These are phyloP conservation scores for Croton setiger DNA, from an alignment of 441 rosid species.

Conservation along the genomic window DNA sequence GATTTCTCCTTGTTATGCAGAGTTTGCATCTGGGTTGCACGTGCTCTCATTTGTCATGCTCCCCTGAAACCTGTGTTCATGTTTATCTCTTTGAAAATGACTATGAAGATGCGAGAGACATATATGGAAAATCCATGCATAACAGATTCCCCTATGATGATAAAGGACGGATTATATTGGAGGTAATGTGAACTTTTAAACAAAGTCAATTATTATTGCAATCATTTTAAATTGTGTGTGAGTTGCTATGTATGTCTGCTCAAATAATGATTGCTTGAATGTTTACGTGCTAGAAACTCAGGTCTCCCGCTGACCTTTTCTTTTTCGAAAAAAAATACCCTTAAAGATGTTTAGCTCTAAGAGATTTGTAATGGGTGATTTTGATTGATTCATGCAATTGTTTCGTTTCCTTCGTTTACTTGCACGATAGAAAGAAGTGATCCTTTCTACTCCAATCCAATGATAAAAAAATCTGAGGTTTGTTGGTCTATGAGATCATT, in stretches of 20 bases:
- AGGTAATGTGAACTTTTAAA: constrained; percentile 44
- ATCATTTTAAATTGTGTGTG: background rate
- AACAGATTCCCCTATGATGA: constrained; percentile 88
- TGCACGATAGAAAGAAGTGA: background rate
- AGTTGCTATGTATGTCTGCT: background rate
- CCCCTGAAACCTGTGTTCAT: constrained; percentile 76
- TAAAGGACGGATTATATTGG: constrained; percentile 74
- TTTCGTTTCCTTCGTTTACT: background rate
- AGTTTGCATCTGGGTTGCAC: constrained; percentile 70
- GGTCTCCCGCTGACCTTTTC: background rate
- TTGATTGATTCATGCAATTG: constrained; percentile 2
- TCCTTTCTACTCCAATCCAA: background rate
- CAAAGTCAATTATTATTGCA: background rate
- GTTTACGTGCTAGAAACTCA: background rate
- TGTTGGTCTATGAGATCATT: constrained; percentile 8
- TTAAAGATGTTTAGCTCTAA: background rate
- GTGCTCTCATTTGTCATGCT: constrained; percentile 64
- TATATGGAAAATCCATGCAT: constrained; percentile 64
- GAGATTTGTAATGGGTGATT: background rate
- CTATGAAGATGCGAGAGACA: constrained; percentile 92
- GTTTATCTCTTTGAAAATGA: constrained; percentile 89
- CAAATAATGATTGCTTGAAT: background rate
- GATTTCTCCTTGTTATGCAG: constrained; percentile 33
- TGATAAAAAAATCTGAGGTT: background rate
- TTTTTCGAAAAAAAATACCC: background rate